These are phyloP conservation scores for Naegleria lovaniensis DNA, from an alignment of 208 protist species.

Conservation along the genomic window DNA sequence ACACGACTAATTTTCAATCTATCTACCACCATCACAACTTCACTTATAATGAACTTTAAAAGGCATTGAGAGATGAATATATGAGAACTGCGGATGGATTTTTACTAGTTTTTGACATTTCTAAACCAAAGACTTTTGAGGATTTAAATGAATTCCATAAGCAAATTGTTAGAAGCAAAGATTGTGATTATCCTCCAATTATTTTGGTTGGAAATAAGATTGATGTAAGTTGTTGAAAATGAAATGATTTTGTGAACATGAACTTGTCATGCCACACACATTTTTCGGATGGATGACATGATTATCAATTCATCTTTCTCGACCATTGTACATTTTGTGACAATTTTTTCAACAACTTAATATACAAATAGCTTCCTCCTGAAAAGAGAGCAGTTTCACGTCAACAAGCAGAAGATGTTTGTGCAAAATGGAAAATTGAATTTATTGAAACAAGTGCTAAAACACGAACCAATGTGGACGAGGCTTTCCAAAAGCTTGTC, in stretches of 20 bases:
- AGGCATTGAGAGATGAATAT: constrained; percentile 43
- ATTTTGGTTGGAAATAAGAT: constrained; percentile 57
- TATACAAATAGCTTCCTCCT: neutral
- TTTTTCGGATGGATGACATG: too few relatives aligned
- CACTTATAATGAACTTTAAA: too few relatives aligned
- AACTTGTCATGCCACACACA: too few relatives aligned
- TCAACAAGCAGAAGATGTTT: constrained; percentile 39
- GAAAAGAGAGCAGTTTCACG: constrained; percentile 40
- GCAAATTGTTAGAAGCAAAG: constrained; percentile 52
- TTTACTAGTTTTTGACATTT: constrained; percentile 52
- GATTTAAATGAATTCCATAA: constrained; percentile 44
- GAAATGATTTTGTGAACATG: too few relatives aligned
- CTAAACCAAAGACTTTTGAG: constrained; percentile 45
- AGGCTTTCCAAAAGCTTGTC: constrained; percentile 21
- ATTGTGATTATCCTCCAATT: constrained; percentile 47
- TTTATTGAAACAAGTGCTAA: constrained; percentile 30
- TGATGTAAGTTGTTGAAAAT: constrained; percentile 49
- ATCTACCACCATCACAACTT: too few relatives aligned
- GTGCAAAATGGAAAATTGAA: neutral
- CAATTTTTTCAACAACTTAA: neutral
- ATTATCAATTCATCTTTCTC: too few relatives aligned
- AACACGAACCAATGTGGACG: constrained; percentile 25
- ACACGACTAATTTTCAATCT: too few relatives aligned
- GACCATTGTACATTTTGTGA: too few relatives aligned
- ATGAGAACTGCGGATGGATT: constrained; percentile 52